Evolutionary conservation across 768 basidiomycete species (phyloP).

Genomic region (Lepiota brunneoincarnata): DNA sequence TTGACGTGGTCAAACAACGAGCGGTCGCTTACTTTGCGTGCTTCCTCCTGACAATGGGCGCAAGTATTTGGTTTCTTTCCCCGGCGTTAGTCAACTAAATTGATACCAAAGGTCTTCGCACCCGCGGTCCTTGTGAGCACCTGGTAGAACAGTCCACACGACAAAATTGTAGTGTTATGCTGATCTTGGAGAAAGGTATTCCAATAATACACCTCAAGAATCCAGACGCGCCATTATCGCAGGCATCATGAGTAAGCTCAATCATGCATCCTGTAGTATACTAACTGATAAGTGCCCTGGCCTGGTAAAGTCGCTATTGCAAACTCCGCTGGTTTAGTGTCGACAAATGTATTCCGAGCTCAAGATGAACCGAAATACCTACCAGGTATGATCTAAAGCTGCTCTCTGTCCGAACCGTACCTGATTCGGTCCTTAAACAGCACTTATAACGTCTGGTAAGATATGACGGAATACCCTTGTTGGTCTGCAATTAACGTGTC

Average conservation of each 20-base stretch:
- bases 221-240: constrained; percentile 47
- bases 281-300: not conserved
- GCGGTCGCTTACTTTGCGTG: constrained; percentile 52
- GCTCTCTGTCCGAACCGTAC: not conserved
- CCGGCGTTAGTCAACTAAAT: not conserved
- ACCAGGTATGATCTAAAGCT: constrained; percentile 27
- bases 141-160: not conserved
- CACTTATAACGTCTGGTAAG: constrained; percentile 43
- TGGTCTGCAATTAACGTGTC: not conserved
- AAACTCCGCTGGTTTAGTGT: constrained; percentile 47
- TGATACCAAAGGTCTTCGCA: constrained; percentile 36
- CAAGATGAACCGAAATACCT: constrained; percentile 49
- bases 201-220: constrained; percentile 49
- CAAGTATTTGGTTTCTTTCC: constrained; percentile 17
- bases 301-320: constrained; percentile 38
- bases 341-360: constrained; percentile 49
- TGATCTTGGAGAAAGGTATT: constrained; percentile 25
- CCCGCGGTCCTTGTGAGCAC: constrained; percentile 44
- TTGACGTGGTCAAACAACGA: constrained; percentile 36
- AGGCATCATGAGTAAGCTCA: constrained; percentile 43
- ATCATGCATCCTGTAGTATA: not conserved
- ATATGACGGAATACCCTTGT: not conserved
- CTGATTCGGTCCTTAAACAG: constrained; percentile 15
- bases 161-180: not conserved
- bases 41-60: constrained; percentile 50